Conservation (phyloP, 108 stramenopile species). For the Skeletonema menzelii region DNA sequence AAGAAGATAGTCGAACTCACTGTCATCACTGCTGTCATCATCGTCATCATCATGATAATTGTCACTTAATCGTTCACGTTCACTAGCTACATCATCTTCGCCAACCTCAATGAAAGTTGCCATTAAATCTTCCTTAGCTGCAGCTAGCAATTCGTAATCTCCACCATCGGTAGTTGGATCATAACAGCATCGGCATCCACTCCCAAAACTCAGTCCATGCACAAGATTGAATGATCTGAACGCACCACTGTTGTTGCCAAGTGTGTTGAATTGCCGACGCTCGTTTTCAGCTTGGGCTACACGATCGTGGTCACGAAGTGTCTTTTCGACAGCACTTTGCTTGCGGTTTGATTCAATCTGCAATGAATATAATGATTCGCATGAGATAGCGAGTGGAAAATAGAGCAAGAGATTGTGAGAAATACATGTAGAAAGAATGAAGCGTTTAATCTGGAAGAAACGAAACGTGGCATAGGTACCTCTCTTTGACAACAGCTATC, state of each 20-base stretch:
- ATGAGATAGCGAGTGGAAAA: not conserved
- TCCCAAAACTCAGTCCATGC: conserved; percentile 27
- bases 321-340: conserved; percentile 52
- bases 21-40: conserved; percentile 31
- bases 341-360: conserved; percentile 71
- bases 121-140: conserved; percentile 39
- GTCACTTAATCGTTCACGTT: not conserved
- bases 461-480: conserved; percentile 38
- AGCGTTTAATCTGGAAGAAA: not conserved
- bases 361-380: not conserved
- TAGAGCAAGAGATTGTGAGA: not conserved
- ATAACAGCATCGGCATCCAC: conserved; percentile 82
- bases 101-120: conserved; percentile 3
- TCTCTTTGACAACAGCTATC: conserved; percentile 84
- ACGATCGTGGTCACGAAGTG: conserved; percentile 75
- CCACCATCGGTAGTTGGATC: conserved; percentile 84
- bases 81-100: not conserved
- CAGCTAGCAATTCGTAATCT: conserved; percentile 67
- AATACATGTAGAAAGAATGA: not conserved
- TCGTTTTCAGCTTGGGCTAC: conserved; percentile 69
- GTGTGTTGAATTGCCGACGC: conserved; percentile 24
- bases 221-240: conserved; percentile 51
- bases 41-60: conserved; percentile 26
- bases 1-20: conserved; percentile 85
- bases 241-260: not conserved